phyloP scores from a whole-genome alignment of 192 early-diverging fungal genomes.

The Coemansia sp. region DNA sequence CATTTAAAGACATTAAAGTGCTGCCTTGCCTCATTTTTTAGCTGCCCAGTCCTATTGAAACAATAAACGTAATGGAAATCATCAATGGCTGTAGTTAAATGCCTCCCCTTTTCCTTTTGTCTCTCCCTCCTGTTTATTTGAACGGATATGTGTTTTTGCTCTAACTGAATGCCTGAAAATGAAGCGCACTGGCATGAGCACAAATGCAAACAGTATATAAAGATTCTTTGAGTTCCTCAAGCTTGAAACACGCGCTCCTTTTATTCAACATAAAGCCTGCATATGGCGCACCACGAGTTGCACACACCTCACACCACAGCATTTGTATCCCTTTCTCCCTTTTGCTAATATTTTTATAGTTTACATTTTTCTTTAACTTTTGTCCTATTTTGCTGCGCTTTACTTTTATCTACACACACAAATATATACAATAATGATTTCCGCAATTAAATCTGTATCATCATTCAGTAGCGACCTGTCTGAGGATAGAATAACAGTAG shows the following conservation, averaged over 20 bases:
- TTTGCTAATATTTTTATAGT: neutral
- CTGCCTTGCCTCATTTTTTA: neutral
- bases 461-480: constrained; percentile 4
- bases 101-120: neutral
- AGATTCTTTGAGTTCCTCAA: neutral
- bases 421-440: neutral
- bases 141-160: neutral
- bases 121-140: neutral
- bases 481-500: constrained; percentile 1
- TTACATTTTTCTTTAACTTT: neutral
- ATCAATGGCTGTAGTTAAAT: neutral
- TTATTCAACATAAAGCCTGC: neutral
- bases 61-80: neutral
- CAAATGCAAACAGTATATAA: neutral
- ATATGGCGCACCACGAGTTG: neutral
- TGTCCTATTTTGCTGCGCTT: neutral
- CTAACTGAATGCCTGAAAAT: neutral
- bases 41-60: neutral
- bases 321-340: neutral
- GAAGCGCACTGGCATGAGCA: neutral
- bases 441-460: constrained; percentile 2
- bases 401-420: neutral
- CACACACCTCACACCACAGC: neutral
- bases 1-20: neutral
- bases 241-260: neutral